Conservation (phyloP, 2,329 filamentous ascomycete genomes). For the Aurifilum marmelostoma region DNA sequence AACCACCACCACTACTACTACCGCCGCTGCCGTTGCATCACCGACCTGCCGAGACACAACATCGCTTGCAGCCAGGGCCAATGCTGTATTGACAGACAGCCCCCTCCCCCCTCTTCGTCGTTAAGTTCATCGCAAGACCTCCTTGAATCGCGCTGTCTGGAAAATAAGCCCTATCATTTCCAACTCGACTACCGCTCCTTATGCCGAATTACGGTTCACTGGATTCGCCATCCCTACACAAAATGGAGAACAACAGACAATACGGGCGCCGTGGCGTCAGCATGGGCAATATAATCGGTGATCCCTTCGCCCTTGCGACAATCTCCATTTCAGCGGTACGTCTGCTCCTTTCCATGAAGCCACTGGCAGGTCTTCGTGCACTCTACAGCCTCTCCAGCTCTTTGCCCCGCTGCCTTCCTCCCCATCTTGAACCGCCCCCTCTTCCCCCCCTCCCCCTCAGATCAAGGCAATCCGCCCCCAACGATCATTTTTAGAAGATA, state of each 20-base stretch:
- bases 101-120: background rate
- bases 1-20: slow-evolving; percentile 7
- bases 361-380: background rate
- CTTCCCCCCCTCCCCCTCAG: background rate
- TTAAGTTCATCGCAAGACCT: background rate
- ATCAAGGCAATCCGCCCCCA: slow-evolving; percentile 7
- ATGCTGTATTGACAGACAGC: slow-evolving; percentile 25
- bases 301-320: slow-evolving; percentile 94
- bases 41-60: background rate
- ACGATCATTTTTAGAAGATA: slow-evolving; percentile 14
- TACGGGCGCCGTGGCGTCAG: slow-evolving; percentile 67
- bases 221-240: slow-evolving; percentile 73
- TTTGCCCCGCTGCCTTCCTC: slow-evolving; percentile 5
- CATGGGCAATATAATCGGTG: slow-evolving; percentile 88
- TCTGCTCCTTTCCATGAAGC: background rate
- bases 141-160: slow-evolving; percentile 18
- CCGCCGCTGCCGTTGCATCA: background rate
- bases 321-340: slow-evolving; percentile 85
- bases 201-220: slow-evolving; percentile 78
- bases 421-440: too few species aligned
- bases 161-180: slow-evolving; percentile 15
- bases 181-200: slow-evolving; percentile 40
- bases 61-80: slow-evolving; percentile 9
- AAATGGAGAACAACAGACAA: slow-evolving; percentile 74
- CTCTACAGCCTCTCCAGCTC: slow-evolving; percentile 6